Percentiles rank a stretch among this genome's conserved stretches.
phyloP scores from a whole-genome alignment of 208 protist species.

The Acanthamoeba lenticulata region DNA sequence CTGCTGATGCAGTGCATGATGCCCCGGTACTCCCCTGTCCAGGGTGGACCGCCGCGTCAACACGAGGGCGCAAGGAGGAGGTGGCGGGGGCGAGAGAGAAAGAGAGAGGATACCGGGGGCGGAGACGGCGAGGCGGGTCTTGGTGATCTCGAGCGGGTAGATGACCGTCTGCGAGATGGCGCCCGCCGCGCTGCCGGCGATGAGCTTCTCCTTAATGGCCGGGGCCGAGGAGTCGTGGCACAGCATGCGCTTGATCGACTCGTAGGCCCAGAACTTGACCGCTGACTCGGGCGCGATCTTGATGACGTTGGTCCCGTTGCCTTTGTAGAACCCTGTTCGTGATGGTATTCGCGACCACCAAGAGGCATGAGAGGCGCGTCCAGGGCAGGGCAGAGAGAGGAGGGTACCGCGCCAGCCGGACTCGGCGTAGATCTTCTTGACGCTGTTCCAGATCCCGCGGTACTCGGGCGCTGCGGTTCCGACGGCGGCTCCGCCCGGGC shows the following conservation, averaged over 20 bases:
- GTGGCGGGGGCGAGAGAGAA: not conserved
- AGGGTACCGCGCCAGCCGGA: constrained; percentile 12
- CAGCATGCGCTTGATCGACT: constrained; percentile 62
- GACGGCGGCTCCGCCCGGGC: not conserved
- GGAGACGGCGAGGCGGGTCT: constrained; percentile 63
- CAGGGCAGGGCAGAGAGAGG: not conserved
- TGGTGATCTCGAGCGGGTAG: constrained; percentile 71
- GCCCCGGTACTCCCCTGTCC: constrained; percentile 23
- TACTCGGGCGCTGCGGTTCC: not conserved
- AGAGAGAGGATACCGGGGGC: not conserved
- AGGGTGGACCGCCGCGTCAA: too few relatives aligned
- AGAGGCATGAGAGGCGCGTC: not conserved
- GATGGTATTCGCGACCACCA: not conserved
- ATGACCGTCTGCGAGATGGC: constrained; percentile 63
- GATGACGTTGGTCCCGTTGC: constrained; percentile 69
- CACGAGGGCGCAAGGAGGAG: too few relatives aligned
- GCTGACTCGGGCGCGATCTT: constrained; percentile 71
- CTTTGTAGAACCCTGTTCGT: constrained; percentile 36
- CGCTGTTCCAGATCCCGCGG: constrained; percentile 37
- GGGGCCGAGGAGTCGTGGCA: constrained; percentile 28
- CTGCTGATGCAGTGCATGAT: constrained; percentile 14
- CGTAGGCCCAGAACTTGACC: constrained; percentile 67
- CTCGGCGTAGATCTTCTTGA: constrained; percentile 48
- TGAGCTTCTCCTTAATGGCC: constrained; percentile 43
- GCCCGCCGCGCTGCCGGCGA: constrained; percentile 51